Evolutionary conservation across 768 basidiomycete species (phyloP).

Genomic region (Suillus subaureus): DNA sequence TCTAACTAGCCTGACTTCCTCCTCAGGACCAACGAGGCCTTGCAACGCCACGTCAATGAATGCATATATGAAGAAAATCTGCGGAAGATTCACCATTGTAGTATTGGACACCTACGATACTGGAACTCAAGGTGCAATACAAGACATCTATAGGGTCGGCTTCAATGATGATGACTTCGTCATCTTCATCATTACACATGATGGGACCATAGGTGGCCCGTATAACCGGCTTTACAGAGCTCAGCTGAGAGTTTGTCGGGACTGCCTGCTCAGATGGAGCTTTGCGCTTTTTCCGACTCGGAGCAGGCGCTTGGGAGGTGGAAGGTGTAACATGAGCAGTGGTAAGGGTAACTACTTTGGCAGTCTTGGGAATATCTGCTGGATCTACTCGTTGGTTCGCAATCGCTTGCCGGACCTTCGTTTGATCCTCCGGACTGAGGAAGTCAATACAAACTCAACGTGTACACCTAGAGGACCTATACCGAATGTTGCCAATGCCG

Average conservation of each 20-base stretch:
- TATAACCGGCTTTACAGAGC: slow-evolving; percentile 17
- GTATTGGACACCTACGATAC: slow-evolving; percentile 84
- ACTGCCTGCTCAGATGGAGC: slow-evolving; percentile 28
- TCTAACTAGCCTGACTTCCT: slow-evolving; percentile 69
- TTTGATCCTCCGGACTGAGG: slow-evolving; percentile 59
- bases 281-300: slow-evolving; percentile 48
- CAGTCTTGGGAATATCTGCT: slow-evolving; percentile 54
- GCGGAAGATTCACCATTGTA: slow-evolving; percentile 54
- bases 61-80: not conserved
- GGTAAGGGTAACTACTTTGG: slow-evolving; percentile 26
- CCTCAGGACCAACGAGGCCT: slow-evolving; percentile 80
- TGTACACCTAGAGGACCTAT: slow-evolving; percentile 15
- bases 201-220: slow-evolving; percentile 4
- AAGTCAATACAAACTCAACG: not conserved
- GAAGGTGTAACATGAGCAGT: slow-evolving; percentile 9
- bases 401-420: slow-evolving; percentile 62
- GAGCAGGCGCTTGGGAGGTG: slow-evolving; percentile 16
- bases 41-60: slow-evolving; percentile 10
- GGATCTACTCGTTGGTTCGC: slow-evolving; percentile 55
- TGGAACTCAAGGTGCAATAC: slow-evolving; percentile 58
- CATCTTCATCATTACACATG: slow-evolving; percentile 37
- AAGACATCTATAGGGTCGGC: slow-evolving; percentile 66
- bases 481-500: slow-evolving; percentile 60
- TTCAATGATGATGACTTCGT: slow-evolving; percentile 43
- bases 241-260: slow-evolving; percentile 17